These are phyloP conservation scores for Magnaporthiopsis rhizophila DNA, from an alignment of 2,329 filamentous ascomycete genomes.

Conservation along the genomic window DNA sequence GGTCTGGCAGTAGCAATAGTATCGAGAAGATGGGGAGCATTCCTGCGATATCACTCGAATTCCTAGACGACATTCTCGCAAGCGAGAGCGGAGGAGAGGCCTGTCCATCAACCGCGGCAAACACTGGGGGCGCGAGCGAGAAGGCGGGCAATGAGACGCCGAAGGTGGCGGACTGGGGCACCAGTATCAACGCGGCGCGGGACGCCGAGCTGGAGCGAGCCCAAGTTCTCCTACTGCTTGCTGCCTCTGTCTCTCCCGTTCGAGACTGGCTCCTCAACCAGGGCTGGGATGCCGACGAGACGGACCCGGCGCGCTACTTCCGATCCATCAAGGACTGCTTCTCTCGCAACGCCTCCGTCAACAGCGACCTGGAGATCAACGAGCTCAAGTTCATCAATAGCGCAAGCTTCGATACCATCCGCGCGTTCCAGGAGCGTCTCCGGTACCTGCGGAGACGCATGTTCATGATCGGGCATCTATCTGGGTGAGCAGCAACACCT, in stretches of 20 bases:
- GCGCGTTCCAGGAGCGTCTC: background rate
- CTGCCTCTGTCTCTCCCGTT: background rate
- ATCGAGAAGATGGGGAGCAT: background rate
- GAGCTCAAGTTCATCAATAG: background rate
- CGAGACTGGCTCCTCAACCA: slow-evolving; percentile 3
- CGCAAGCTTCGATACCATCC: background rate
- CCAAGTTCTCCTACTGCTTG: slow-evolving; percentile 3
- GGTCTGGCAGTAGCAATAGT: background rate
- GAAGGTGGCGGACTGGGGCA: background rate
- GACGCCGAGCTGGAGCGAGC: background rate
- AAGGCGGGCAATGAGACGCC: background rate
- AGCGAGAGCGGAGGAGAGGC: too few species aligned
- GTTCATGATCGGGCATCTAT: background rate
- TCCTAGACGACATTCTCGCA: background rate
- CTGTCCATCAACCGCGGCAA: background rate
- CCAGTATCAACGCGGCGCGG: too few species aligned
- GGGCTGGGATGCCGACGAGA: slow-evolving; percentile 5
- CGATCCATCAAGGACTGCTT: background rate
- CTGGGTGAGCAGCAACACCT: background rate
- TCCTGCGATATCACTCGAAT: background rate
- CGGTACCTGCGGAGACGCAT: background rate
- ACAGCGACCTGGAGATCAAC: background rate
- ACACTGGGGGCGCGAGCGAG: background rate
- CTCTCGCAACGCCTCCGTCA: background rate
- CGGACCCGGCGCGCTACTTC: slow-evolving; percentile 3